Base-by-base conservation (phyloP, 176 grass and related monocot species). In the Saccharum spontaneum region DNA sequence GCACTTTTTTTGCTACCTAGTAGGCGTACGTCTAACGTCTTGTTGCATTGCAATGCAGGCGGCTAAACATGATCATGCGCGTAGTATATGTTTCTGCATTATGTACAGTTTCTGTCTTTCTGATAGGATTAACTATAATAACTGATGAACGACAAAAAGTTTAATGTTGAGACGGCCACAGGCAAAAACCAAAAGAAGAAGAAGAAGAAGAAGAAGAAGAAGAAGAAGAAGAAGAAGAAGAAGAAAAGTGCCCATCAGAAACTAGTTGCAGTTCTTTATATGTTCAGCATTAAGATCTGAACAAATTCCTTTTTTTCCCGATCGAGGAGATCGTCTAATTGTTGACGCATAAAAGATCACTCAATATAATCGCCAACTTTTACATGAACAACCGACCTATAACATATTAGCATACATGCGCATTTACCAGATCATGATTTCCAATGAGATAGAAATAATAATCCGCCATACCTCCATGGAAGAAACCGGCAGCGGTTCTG, bases 391-490 rank as follows among this genome's bases (percentile, higher is more conserved):
- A 49, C 30, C 2, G n/a, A n/a, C 18, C 55, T 59, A 59, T 59
- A n/a, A 54, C 50, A 54, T 54, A 2, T 54, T 20, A 54, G 1
- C 46, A 49, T 5, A 20, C 3, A 54, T 9, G 55, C 20, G 10
- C 55, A 60, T 30, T 46, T 8, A 7, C 52, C 7, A 72, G 26
- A 60, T 11, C 13, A 66, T 75, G 59, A 16, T 50, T 52, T 13
- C 24, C 48, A 38, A 15, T 38, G n/a, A 39, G 10, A 12, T 2
- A 3, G 44, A 59, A 41, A 4, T 17, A 40, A 65, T 1, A 24
- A 24, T 12, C 3, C n/a, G 6, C 34, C 89, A 37, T 81, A 91
- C 85, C 89, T 91, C 89, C 89, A 91, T 87, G 69, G 80, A 78
- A 36, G 49, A 78, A 48, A 36, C 33, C 33, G 5, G 66, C 16